phyloP scores from a whole-genome alignment of 2,329 filamentous ascomycete genomes.

The Fusarium staphyleae region DNA sequence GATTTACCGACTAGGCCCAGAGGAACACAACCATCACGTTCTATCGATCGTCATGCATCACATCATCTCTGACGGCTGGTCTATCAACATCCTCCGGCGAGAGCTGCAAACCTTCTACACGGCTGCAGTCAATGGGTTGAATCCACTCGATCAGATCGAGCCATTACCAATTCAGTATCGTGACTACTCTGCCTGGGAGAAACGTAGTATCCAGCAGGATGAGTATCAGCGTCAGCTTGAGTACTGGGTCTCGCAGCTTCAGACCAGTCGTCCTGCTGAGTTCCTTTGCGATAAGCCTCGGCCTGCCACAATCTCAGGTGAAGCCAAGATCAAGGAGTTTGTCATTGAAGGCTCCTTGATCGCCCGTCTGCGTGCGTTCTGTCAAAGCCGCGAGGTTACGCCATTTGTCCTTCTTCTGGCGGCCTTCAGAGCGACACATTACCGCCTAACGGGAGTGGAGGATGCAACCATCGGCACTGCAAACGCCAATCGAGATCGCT shows the following conservation, averaged over 20 bases:
- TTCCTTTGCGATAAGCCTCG: constrained; percentile 13
- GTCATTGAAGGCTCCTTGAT: constrained; percentile 8
- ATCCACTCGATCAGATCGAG: constrained; percentile 17
- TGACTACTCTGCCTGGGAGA: constrained; percentile 30
- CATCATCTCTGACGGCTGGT: constrained; percentile 40
- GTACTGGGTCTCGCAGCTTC: constrained; percentile 14
- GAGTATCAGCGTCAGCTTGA: constrained; percentile 20
- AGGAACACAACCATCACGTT: constrained; percentile 2
- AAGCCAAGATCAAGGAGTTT: constrained; percentile 4
- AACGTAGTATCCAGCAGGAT: constrained; percentile 42
- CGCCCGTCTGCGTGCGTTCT: constrained; percentile 10
- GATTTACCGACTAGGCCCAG: constrained; percentile 4
- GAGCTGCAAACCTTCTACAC: constrained; percentile 28
- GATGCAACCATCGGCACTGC: constrained; percentile 35
- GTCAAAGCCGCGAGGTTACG: constrained; percentile 8
- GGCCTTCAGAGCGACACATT: constrained; percentile 36
- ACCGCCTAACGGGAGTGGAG: constrained; percentile 29
- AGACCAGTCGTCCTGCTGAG: constrained; percentile 18
- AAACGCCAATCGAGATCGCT: constrained; percentile 23
- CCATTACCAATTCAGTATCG: constrained; percentile 38
- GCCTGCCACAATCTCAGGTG: constrained; percentile 20
- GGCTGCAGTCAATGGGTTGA: constrained; percentile 11
- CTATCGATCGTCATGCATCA: constrained; percentile 36
- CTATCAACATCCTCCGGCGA: constrained; percentile 3
- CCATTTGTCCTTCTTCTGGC: constrained; percentile 29